Conservation (phyloP, 805 yeast genomes). For the Metschnikowia amazonensis region DNA sequence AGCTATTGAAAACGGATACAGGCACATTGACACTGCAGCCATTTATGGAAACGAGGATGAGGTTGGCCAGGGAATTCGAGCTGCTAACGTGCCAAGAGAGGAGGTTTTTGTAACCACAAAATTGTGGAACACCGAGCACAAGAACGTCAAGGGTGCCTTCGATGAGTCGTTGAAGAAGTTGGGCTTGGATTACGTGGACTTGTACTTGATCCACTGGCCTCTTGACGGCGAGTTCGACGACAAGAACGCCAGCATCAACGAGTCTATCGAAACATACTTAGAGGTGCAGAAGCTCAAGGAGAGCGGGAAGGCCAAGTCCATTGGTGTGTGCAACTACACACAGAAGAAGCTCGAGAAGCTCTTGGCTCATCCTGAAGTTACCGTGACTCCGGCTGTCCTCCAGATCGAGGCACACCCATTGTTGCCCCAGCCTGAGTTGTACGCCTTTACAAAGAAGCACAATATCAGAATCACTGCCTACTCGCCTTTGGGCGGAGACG, state of each 20-base stretch:
- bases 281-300: conserved; percentile 52
- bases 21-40: conserved; percentile 19
- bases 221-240: conserved; percentile 28
- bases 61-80: conserved; percentile 17
- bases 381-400: conserved; percentile 46
- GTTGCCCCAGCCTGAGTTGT: conserved; percentile 38
- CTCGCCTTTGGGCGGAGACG: conserved; percentile 61
- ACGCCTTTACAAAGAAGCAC: conserved; percentile 33
- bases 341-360: conserved; percentile 19
- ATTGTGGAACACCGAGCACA: conserved; percentile 58
- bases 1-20: conserved; percentile 46
- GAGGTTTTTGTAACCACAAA: conserved; percentile 71
- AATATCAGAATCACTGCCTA: conserved; percentile 48
- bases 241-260: conserved; percentile 26
- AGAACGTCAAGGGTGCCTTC: conserved; percentile 51
- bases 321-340: conserved; percentile 53
- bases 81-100: conserved; percentile 42
- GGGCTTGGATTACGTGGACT: conserved; percentile 63
- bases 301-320: conserved; percentile 46
- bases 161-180: conserved; percentile 58
- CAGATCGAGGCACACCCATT: conserved; percentile 44
- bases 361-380: conserved; percentile 16
- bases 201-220: conserved; percentile 63
- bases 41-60: conserved; percentile 16
- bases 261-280: conserved; percentile 33